Conservation (phyloP, 2,329 filamentous ascomycete species). For the Venturia nashicola region DNA sequence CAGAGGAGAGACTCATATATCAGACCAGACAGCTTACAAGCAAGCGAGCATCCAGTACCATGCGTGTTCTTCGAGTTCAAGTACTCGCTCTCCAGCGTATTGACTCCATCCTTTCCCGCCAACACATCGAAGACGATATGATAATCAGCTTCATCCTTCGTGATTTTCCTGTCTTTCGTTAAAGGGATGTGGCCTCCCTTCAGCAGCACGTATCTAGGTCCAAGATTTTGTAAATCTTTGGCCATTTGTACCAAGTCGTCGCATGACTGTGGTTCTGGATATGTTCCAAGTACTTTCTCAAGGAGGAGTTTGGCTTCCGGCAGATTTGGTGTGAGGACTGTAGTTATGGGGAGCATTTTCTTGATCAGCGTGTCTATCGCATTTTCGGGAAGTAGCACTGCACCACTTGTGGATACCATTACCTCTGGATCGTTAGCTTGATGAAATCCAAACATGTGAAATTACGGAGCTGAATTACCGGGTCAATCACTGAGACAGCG, state of each 20-base stretch:
- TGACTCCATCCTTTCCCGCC: conserved; percentile 45
- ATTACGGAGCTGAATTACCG: conserved; percentile 37
- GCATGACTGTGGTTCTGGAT: conserved; percentile 40
- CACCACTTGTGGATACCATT: conserved; percentile 80
- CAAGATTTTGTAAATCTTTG: conserved; percentile 51
- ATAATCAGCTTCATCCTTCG: conserved; percentile 45
- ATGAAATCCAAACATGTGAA: conserved; percentile 12
- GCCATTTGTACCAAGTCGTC: conserved; percentile 59
- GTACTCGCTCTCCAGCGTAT: conserved; percentile 58
- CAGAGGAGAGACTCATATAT: neutral
- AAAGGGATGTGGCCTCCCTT: conserved; percentile 90
- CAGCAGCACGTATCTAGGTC: conserved; percentile 68
- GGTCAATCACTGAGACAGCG: conserved; percentile 56
- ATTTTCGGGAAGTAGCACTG: conserved; percentile 51
- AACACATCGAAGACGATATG: conserved; percentile 67
- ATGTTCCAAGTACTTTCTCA: conserved; percentile 33
- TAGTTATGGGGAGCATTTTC: conserved; percentile 52
- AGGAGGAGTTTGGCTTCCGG: conserved; percentile 61
- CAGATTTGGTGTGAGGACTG: conserved; percentile 64
- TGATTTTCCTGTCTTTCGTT: conserved; percentile 43
- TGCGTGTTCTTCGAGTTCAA: conserved; percentile 72
- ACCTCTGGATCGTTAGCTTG: conserved; percentile 42
- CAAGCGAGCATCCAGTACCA: conserved; percentile 87
- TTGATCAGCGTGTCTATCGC: conserved; percentile 50
- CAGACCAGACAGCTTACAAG: conserved; percentile 46